Evolutionary conservation across 352 stramenopile genomes (phyloP), one percentile per base, ranked within the genome.

Genomic region (Blastocystis sp.): DNA sequence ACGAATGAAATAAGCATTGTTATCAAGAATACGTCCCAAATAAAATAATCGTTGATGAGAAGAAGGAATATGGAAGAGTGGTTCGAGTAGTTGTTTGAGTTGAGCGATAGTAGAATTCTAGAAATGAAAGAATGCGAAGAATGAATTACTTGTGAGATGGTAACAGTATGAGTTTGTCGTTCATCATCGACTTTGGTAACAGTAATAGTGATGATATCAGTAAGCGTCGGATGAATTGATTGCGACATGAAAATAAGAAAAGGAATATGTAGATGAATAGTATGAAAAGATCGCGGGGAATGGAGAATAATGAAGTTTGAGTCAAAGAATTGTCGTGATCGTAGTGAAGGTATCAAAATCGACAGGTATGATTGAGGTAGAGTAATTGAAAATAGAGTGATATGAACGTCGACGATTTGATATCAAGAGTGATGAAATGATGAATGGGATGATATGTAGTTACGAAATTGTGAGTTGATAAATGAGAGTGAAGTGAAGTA

Each of bases 401-500:
- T 54, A 21, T 38, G 0, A 40, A 78, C 27, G n/a, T 61, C 7
- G 46, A 56, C 4, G 24, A n/a, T 21, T 42, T 40, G 24, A 78
- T 61, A 44, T 32, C 36, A 78, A 78, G 9, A 44, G 49, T 54
- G 8, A 8, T n/a, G 16, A 44, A 46, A 53, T 29, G n/a, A 14
- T 54, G 29, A 21, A 40, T 21, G 54, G 8, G 11, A 21, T 34
- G 34, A 44, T 57, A 21, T n/a, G 21, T 78, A 84, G 59, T 72
- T 84, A 48, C 54, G 59, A 27, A 75, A 53, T 18, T 99, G 96
- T 89, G 95, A 99, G 91, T 98, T 98, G 87, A 91, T 99, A 36
- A 95, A 96, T 88, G 95, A 98, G 89, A 94, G 91, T 54, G 96
- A 99, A 90, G 95, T 99, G 24, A 98, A 98, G 89, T 92, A 92